phyloP scores from a whole-genome alignment of 108 stramenopile species.

The Skeletonema costatum region DNA sequence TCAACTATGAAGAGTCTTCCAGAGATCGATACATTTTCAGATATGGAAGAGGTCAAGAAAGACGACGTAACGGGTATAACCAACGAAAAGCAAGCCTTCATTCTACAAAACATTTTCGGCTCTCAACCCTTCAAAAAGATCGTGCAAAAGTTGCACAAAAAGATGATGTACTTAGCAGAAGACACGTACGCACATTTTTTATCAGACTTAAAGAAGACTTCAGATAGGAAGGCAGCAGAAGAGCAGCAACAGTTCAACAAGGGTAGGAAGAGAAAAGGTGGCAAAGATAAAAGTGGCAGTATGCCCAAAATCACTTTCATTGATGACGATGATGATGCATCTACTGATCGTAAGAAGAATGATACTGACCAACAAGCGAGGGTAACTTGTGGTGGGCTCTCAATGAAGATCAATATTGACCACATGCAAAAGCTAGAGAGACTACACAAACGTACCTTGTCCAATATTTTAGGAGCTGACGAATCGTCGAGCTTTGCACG shows the following conservation, averaged over 20 bases:
- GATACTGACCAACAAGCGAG: constrained; percentile 23
- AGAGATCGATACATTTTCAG: background rate
- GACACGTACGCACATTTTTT: constrained; percentile 32
- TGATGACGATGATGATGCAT: constrained; percentile 13
- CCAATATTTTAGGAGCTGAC: constrained; percentile 4
- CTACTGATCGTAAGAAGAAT: background rate
- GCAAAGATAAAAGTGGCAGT: constrained; percentile 9
- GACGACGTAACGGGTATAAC: background rate
- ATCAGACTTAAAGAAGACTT: constrained; percentile 35
- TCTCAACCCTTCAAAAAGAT: constrained; percentile 39
- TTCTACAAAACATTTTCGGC: constrained; percentile 27
- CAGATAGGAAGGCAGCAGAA: constrained; percentile 24
- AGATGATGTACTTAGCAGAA: constrained; percentile 24
- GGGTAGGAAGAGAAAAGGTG: constrained; percentile 17
- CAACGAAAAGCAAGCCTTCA: constrained; percentile 17
- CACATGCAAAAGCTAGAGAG: constrained; percentile 67
- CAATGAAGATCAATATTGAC: constrained; percentile 58
- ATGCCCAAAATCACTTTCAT: constrained; percentile 49
- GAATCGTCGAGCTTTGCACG: constrained; percentile 42
- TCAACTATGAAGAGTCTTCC: constrained; percentile 6
- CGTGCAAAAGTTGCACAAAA: constrained; percentile 31
- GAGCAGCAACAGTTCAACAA: constrained; percentile 5
- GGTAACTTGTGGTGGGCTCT: constrained; percentile 62
- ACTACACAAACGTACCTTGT: constrained; percentile 44
- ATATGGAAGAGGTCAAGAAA: background rate